Conservation (phyloP, 345 rosid genomes). For the Arabis alpina region DNA sequence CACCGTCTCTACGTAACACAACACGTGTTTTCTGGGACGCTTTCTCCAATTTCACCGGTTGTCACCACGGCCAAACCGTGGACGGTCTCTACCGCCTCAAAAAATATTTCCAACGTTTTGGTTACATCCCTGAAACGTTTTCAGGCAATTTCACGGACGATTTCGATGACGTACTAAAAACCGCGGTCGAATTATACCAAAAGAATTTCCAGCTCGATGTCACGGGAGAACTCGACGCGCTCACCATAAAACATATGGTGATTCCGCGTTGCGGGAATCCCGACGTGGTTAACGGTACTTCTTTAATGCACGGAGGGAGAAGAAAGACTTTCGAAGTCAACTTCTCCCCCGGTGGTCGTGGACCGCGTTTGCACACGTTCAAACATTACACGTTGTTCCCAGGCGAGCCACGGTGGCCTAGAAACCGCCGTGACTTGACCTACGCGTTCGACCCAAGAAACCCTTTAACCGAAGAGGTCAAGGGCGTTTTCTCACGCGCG, state of each 20-base stretch:
- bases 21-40: constrained; percentile 42
- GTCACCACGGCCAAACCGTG: constrained; percentile 43
- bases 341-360: constrained; percentile 28
- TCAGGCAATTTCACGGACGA: constrained; percentile 63
- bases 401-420: constrained; percentile 77
- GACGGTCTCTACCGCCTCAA: constrained; percentile 42
- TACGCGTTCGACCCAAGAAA: constrained; percentile 66
- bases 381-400: constrained; percentile 74
- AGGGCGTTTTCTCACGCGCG: constrained; percentile 70
- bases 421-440: constrained; percentile 50
- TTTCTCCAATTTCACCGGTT: constrained; percentile 44
- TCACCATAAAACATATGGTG: constrained; percentile 62
- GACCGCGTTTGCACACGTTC: constrained; percentile 53
- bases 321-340: constrained; percentile 42
- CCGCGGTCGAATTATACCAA: constrained; percentile 76
- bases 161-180: constrained; percentile 62
- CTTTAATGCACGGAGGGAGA: constrained; percentile 66
- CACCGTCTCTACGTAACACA: constrained; percentile 44
- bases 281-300: constrained; percentile 82
- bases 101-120: constrained; percentile 45
- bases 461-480: constrained; percentile 50
- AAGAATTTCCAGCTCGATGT: constrained; percentile 67
- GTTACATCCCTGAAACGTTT: constrained; percentile 41
- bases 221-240: constrained; percentile 74
- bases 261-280: constrained; percentile 89